Evolutionary conservation across 2,329 filamentous ascomycete species (phyloP), one percentile per base, ranked within the genome.

Genomic region (Penicillium sp.): DNA sequence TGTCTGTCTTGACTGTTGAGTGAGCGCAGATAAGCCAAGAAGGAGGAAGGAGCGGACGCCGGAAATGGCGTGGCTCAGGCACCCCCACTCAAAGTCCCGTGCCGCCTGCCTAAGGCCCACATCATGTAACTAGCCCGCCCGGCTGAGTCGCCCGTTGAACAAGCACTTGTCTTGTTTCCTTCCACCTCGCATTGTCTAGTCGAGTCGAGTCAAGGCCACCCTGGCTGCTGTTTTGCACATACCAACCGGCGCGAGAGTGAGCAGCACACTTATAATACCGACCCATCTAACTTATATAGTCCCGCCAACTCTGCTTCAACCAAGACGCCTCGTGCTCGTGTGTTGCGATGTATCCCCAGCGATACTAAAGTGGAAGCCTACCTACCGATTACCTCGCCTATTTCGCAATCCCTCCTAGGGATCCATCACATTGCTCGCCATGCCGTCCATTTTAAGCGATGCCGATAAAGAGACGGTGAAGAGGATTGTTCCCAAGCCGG

Each of bases 381-480:
- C 45, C 52, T 48, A 49, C 30, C 48, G 47, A 20, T 59, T 33
- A 56, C 49, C 16, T 23, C 48, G 46, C 30, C 48, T 43, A 28
- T 53, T 40, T 50, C 47, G 54, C 35, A 40, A 40, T 40, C 16
- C 26, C 18, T 30, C 35, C 43, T 48, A 45, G 59, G 52, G 46
- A 64, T 59, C 3, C 26, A 8, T 43, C 23, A 26, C n/a, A 6
- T 49, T 43, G 16, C 30, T 62, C 68, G 69, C 60, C 62, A 79
- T 79, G 77, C 82, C 83, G 58, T 84, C 83, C 18, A 84, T 96
- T 63, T 84, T 99, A 57, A 90, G 82, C 71, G 93, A 97, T 69
- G 88, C 92, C 68, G 94, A 99, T 79, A 97, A 96, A 82, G 90
- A 95, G 77, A 96, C 87, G 60, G 92, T 99, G 75, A 96, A 95